These are phyloP conservation scores for Aechmea fasciata DNA, from an alignment of 176 grass and related monocot genomes.

Conservation along the genomic window DNA sequence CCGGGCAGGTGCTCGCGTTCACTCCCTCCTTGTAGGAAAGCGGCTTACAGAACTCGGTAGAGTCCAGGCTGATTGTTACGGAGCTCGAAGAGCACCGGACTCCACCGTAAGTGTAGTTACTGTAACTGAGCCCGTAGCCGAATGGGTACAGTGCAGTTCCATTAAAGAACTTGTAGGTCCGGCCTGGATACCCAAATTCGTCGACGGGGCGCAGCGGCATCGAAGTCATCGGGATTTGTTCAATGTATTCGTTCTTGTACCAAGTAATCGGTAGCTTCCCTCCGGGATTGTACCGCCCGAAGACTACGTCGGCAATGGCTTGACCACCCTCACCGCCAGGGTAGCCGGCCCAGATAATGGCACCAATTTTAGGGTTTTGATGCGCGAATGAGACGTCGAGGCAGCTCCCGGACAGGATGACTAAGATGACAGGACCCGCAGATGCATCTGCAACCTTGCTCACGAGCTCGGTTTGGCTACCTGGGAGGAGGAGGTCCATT, in stretches of 20 bases:
- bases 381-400: constrained; percentile 66
- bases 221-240: constrained; percentile 54
- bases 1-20: too few relatives aligned
- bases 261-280: constrained; percentile 67
- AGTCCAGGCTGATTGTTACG: background rate
- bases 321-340: constrained; percentile 57
- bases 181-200: constrained; percentile 45
- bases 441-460: constrained; percentile 38
- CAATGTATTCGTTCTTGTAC: constrained; percentile 62
- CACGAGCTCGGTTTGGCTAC: constrained; percentile 53
- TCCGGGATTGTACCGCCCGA: constrained; percentile 65
- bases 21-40: constrained; percentile 3
- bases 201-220: constrained; percentile 73
- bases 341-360: constrained; percentile 74
- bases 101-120: constrained; percentile 31
- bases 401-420: constrained; percentile 63
- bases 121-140: constrained; percentile 78
- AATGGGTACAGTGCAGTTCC: constrained; percentile 56
- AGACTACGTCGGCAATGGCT: constrained; percentile 57
- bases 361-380: constrained; percentile 32
- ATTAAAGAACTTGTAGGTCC: constrained; percentile 73
- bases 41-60: background rate
- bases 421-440: constrained; percentile 48
- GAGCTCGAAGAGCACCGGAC: constrained; percentile 6
- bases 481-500: constrained; percentile 53